Percentiles rank a stretch among this genome's conserved stretches.
Conservation (phyloP, 257 asterid species). For the Penstemon barbatus region DNA sequence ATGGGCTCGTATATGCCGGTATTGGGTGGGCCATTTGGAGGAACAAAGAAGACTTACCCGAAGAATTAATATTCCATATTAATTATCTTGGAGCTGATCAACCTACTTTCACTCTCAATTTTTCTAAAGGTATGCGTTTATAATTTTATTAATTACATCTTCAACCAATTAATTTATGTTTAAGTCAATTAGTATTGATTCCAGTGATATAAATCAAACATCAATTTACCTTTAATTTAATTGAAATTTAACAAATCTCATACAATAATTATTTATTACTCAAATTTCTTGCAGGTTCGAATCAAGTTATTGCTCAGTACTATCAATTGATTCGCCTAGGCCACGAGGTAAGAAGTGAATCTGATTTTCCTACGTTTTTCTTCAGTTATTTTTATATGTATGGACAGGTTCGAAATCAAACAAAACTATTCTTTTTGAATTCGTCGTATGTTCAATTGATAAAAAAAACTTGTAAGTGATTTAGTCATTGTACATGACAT, state of each 20-base stretch:
- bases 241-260: too few species aligned
- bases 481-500: too few species aligned
- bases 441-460: too few species aligned
- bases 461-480: too few species aligned
- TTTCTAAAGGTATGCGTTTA: constrained; percentile 63
- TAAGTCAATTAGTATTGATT: too few species aligned
- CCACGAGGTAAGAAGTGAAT: constrained; percentile 46
- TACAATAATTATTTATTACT: not conserved
- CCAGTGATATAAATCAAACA: too few species aligned
- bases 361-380: too few species aligned
- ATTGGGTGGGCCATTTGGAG: constrained; percentile 94
- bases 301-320: constrained; percentile 88
- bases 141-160: not conserved
- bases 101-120: constrained; percentile 94
- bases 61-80: constrained; percentile 83
- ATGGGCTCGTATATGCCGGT: constrained; percentile 95
- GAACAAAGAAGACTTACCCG: constrained; percentile 74
- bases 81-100: constrained; percentile 96
- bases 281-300: constrained; percentile 59
- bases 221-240: too few species aligned
- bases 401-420: too few species aligned
- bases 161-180: too few species aligned
- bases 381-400: too few species aligned
- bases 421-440: too few species aligned
- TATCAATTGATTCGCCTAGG: constrained; percentile 86